These are phyloP conservation scores for Termitomyces sp. DNA, from an alignment of 768 basidiomycete species.

Conservation along the genomic window DNA sequence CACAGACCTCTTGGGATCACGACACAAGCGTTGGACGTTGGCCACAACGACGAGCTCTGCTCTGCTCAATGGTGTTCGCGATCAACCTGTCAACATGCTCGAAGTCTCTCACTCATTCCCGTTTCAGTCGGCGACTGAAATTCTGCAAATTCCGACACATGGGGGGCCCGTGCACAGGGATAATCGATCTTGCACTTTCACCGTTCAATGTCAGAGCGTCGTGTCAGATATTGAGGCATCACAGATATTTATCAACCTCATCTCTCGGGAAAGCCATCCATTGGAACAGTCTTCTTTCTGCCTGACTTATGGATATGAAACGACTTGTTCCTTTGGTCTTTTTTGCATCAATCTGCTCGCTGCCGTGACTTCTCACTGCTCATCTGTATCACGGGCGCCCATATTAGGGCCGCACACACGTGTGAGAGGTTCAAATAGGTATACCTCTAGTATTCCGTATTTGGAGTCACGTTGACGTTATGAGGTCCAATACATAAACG, in stretches of 20 bases:
- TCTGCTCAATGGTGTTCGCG: constrained; percentile 50
- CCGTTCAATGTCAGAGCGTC: not conserved
- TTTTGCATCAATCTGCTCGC: not conserved
- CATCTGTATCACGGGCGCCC: not conserved
- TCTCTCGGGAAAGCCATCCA: not conserved
- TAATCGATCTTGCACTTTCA: not conserved
- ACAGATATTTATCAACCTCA: not conserved
- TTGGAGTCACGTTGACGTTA: no score
- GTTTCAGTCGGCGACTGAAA: constrained; percentile 39
- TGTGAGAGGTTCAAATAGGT: not conserved
- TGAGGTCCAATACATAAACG: no score
- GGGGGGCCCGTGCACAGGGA: constrained; percentile 11
- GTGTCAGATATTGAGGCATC: not conserved
- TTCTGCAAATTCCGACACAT: constrained; percentile 3
- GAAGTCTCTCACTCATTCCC: constrained; percentile 13
- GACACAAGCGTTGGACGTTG: constrained; percentile 43
- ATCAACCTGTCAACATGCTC: constrained; percentile 33
- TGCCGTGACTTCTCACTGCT: not conserved
- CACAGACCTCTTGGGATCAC: constrained; percentile 86
- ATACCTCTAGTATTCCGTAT: not conserved
- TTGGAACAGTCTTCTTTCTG: not conserved
- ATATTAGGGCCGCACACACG: not conserved
- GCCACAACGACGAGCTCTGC: constrained; percentile 36
- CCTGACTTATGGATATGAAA: not conserved
- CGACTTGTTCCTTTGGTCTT: not conserved